Base-by-base conservation (phyloP, 208 protist genomes). In the Leishmania braziliensis region DNA sequence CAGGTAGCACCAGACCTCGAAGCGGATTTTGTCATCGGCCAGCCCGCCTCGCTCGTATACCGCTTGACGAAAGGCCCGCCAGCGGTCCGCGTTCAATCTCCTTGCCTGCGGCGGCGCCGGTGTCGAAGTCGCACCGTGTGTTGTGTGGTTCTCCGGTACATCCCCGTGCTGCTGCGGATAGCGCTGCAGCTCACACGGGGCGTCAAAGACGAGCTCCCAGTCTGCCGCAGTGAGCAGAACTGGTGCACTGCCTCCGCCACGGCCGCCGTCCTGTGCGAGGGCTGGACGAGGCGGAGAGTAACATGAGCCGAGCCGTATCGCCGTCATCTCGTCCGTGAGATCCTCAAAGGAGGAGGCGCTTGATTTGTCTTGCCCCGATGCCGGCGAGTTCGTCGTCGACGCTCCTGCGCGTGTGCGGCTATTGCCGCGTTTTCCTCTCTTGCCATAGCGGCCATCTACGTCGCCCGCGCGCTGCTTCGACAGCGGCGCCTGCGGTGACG, bases 1-100 rank as follows among this genome's bases (percentile, higher is more conserved):
- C 54, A 96, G 75, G 85, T 91, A 95, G 53, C 80, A 86, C 95
- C 96, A 98, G 36, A 97, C 91, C 82, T 95, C 83, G 46, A 91
- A 81, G 18, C 94, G 88, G 33, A 97, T 78, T 39, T 46, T 63
- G 39, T 23, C 26, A 73, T 85, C 77, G 0, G 50, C 63, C 58
- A 85, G 51, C 18, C 82, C 82, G 14, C 82, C 75, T 36, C 79
- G 80, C 65, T 79, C 84, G 26, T 85, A 88, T 2, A 95, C 77
- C 26, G 81, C 56, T 46, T 62, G 69, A 16, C 82, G 82, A 33
- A 85, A 82, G 39, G 39, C 82, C 23, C 54, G 72, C 77, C 77
- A 85, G 73, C 82, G 82, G 20, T 68, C 77, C 8, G 77, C 60
- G 60, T 79, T 78, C 48, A 85, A 54, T 60, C 58, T 72, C 20